phyloP scores from a whole-genome alignment of 352 stramenopile genomes.

The Saprolegnia diclina region DNA sequence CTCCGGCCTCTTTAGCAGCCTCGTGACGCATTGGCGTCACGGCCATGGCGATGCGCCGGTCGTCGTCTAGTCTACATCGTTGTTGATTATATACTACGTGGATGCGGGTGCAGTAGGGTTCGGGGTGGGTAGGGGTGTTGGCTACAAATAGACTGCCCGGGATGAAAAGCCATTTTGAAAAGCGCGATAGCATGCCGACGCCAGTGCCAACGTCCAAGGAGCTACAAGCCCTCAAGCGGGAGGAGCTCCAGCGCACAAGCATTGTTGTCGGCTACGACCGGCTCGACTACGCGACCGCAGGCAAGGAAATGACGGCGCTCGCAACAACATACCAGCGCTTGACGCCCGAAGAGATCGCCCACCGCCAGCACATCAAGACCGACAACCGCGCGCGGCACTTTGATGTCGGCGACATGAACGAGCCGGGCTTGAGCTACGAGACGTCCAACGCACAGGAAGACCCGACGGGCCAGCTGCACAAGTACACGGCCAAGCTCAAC shows the following conservation, averaged over 20 bases:
- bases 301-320: slow-evolving; percentile 18
- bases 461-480: slow-evolving; percentile 56
- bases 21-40: slow-evolving; percentile 75
- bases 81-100: no score
- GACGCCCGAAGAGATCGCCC: neutral
- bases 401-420: slow-evolving; percentile 24
- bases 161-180: no score
- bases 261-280: slow-evolving; percentile 26
- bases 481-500: slow-evolving; percentile 53
- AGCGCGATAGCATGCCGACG: neutral
- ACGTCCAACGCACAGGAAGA: slow-evolving; percentile 42
- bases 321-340: neutral
- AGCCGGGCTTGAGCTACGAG: slow-evolving; percentile 12
- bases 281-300: slow-evolving; percentile 18
- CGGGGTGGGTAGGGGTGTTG: no score
- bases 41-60: slow-evolving; percentile 15
- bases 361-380: slow-evolving; percentile 13
- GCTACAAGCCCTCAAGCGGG: slow-evolving; percentile 3
- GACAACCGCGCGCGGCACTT: slow-evolving; percentile 20
- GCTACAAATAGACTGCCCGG: no score
- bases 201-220: slow-evolving; percentile 1
- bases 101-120: no score
- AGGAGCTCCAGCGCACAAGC: slow-evolving; percentile 24
- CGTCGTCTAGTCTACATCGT: no score
- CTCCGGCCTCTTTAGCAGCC: slow-evolving; percentile 48